phyloP scores from a whole-genome alignment of 179 eudicot species.

The Gypsophila paniculata region DNA sequence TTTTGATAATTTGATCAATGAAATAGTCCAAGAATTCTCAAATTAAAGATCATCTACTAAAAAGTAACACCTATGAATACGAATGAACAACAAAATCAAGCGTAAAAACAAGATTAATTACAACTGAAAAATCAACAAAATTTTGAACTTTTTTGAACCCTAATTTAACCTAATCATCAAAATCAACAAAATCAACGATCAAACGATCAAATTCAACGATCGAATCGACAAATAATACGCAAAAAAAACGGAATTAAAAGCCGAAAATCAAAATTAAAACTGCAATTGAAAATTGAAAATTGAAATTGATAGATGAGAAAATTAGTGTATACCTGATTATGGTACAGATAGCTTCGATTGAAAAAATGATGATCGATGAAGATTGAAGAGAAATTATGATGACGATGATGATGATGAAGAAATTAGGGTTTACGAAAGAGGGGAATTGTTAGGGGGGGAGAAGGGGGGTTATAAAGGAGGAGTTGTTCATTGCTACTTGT shows the following conservation, averaged over 20 bases:
- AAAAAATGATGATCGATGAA: neutral
- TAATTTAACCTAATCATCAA: neutral
- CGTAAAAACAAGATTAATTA: neutral
- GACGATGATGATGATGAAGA: too few relatives aligned
- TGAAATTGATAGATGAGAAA: neutral
- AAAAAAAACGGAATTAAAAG: neutral
- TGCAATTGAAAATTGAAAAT: neutral
- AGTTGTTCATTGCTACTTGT: too few relatives aligned
- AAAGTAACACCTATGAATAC: neutral
- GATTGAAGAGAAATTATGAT: neutral
- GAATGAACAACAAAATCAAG: neutral
- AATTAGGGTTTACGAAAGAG: neutral
- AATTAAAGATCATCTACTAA: neutral
- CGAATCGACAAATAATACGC: neutral
- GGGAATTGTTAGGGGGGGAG: neutral
- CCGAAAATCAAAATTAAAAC: neutral
- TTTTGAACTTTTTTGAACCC: neutral
- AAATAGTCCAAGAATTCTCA: neutral
- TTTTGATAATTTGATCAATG: too few relatives aligned
- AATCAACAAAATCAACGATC: neutral
- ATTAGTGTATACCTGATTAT: slow-evolving; percentile 2
- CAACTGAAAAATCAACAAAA: neutral
- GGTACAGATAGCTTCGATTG: neutral
- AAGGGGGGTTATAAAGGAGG: too few relatives aligned
- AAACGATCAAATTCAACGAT: neutral